Evolutionary conservation across 1,284 basidiomycete genomes (phyloP), one percentile per base, ranked within the genome.

Genomic region (Paramarasmius palmivorus): DNA sequence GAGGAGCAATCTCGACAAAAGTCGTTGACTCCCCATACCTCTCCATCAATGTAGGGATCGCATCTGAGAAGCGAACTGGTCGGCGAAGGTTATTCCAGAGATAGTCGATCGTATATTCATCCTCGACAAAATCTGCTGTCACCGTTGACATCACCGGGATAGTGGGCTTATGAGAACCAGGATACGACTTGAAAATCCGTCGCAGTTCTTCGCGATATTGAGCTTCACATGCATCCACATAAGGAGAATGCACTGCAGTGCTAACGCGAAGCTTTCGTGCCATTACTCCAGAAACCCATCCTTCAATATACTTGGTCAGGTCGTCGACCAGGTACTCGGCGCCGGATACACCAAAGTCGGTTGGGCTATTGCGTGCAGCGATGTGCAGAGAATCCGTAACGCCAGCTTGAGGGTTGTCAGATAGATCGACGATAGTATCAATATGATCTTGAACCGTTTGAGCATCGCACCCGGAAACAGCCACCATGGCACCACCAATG

Each of bases 1-100:
- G 52, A 15, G 52, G 41, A 25, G 34, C 44, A 23, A 53, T 49
- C 39, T 53, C 52, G 8, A 53, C 14, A 35, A 53, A 53, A 32
- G 45, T 46, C 10, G 45, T 35, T 2, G 34, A 23, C 15, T 52
- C 41, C 2, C 29, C n/a, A 29, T 49, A 39, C 22, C 20, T 37
- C 17, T 36, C 32, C 12, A 26, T 15, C 1, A 48, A 12, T 9
- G 19, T 37, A 4, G 20, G 19, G 12, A 47, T 39, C 19, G 44
- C 52, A 19, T 48, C 36, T 19, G 23, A 37, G 37, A 53, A 53
- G 14, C 32, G 52, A 12, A 53, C 52, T 19, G 52, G 34, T 14
- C 32, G 34, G n/a, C 52, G 44, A 35, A 45, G 35, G 52, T 53
- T 53, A 20, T 49, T 45, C 52, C 52, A 53, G 14, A 53, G 19